Base-by-base conservation (phyloP, 805 yeast species). In the Lipomyces spencermartinsiae region DNA sequence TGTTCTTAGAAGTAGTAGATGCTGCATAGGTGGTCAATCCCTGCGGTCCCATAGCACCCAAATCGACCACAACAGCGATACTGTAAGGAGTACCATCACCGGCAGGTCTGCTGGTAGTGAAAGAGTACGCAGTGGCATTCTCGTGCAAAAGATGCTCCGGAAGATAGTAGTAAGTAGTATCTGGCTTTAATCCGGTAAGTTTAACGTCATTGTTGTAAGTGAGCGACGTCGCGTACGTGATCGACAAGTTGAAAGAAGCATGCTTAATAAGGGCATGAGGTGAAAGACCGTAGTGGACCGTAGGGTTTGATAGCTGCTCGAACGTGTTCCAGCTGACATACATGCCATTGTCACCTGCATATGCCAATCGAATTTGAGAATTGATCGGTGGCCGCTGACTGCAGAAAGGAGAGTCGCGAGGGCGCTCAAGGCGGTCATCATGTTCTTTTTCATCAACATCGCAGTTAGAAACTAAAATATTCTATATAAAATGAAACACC, bases 271-370 rank as follows among this genome's bases (percentile, higher is more conserved):
- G 29, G 31, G 71, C 72, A 25, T 51, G 16, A 37, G 49, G n/a
- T 16, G 67, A 58, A n/a, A 67, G 64, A 19, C 78, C 78, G 56
- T 74, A 76, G 56, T 63, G 54, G 14, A 76, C 78, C 3, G 61
- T 57, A 5, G 78, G 78, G 33, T 63, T 59, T 5, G 59, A 14
- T 19, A 73, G 46, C 53, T 69, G 58, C 34, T 67, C 70, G 37
- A 63, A 63, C 5, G 78, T 74, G 68, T 70, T 74, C 78, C 78
- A 76, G 29, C 74, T 65, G 33, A 76, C 72, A 9, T 72, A 57
- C 75, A 76, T 76, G 58, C 72, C 73, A 12, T 69, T 61, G 12
- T 64, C 56, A n/a, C 73, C 73, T 34, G 75, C 74, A 56, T 71
- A 70, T 7, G 76, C 76, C 29, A 72, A 43, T 22, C 73, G 69